Evolutionary conservation across 495 filamentous ascomycete species (phyloP).

Genomic region (Aspergillus mulundensis): DNA sequence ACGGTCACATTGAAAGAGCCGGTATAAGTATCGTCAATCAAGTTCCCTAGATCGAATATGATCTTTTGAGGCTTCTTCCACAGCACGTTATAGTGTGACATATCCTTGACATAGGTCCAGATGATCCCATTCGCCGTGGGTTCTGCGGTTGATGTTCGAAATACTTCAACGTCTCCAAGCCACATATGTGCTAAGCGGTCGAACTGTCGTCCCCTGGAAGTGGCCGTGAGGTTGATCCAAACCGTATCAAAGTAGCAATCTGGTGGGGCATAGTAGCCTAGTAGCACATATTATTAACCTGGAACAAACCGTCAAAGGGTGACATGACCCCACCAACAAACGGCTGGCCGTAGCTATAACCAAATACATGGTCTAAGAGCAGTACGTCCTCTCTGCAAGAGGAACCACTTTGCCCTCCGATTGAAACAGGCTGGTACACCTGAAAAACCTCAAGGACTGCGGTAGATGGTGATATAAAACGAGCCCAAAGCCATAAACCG

Average conservation of each 20-base stretch:
- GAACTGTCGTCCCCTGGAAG: constrained; percentile 69
- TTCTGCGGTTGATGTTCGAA: constrained; percentile 83
- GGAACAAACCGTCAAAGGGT: background rate
- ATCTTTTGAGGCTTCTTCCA: constrained; percentile 66
- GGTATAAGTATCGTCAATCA: constrained; percentile 72
- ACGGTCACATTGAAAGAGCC: constrained; percentile 77
- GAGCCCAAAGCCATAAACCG: constrained; percentile 2
- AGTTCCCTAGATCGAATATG: constrained; percentile 80
- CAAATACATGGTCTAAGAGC: constrained; percentile 73
- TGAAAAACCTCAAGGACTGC: constrained; percentile 56
- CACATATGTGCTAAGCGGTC: constrained; percentile 80
- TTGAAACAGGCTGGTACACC: constrained; percentile 60
- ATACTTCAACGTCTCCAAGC: constrained; percentile 76
- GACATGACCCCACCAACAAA: constrained; percentile 62
- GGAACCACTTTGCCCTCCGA: constrained; percentile 32
- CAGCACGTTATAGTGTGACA: constrained; percentile 67
- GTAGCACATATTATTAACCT: background rate
- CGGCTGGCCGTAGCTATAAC: constrained; percentile 69
- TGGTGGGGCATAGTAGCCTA: constrained; percentile 66
- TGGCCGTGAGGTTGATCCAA: constrained; percentile 76
- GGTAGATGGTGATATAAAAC: constrained; percentile 12
- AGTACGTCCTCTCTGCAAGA: constrained; percentile 46
- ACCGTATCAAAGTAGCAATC: constrained; percentile 72
- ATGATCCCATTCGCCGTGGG: constrained; percentile 66
- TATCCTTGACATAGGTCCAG: constrained; percentile 79